These are phyloP conservation scores for Ascochyta fabae DNA, from an alignment of 2,329 filamentous ascomycete species.

Conservation along the genomic window DNA sequence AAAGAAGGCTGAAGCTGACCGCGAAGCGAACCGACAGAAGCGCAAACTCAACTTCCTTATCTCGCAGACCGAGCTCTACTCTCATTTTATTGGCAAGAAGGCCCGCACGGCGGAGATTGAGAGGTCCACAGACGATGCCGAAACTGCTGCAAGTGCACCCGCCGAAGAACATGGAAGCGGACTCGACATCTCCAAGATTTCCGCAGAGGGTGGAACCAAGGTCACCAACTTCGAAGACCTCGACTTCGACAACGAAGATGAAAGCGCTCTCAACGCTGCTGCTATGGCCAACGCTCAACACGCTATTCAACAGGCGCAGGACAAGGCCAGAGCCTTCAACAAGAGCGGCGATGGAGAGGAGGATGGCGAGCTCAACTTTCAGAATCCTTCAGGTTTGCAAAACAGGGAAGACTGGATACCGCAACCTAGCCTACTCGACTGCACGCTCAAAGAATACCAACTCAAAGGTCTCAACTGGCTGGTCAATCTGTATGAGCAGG, in stretches of 20 bases:
- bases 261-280: constrained; percentile 77
- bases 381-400: constrained; percentile 94
- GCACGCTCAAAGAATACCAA: constrained; percentile 97
- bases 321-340: constrained; percentile 93
- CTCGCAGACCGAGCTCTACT: constrained; percentile 97
- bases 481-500: constrained; percentile 97
- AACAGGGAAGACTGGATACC: constrained; percentile 81
- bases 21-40: constrained; percentile 96
- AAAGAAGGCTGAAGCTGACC: constrained; percentile 94
- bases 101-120: constrained; percentile 98
- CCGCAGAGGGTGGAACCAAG: constrained; percentile 65
- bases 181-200: constrained; percentile 56
- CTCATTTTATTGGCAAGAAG: constrained; percentile 99
- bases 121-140: constrained; percentile 80
- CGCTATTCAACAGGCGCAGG: constrained; percentile 91
- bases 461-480: constrained; percentile 99
- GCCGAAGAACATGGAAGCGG: constrained; percentile 49
- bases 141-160: constrained; percentile 54
- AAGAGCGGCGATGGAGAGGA: constrained; percentile 62
- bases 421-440: constrained; percentile 91
- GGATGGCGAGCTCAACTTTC: constrained; percentile 99
- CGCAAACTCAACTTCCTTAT: constrained; percentile 99
- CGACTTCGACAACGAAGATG: constrained; percentile 94
- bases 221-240: constrained; percentile 94
- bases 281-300: constrained; percentile 96